These are phyloP conservation scores for Magnolia kwangsiensis DNA, from an alignment of 164 flowering plant genomes.

Conservation along the genomic window DNA sequence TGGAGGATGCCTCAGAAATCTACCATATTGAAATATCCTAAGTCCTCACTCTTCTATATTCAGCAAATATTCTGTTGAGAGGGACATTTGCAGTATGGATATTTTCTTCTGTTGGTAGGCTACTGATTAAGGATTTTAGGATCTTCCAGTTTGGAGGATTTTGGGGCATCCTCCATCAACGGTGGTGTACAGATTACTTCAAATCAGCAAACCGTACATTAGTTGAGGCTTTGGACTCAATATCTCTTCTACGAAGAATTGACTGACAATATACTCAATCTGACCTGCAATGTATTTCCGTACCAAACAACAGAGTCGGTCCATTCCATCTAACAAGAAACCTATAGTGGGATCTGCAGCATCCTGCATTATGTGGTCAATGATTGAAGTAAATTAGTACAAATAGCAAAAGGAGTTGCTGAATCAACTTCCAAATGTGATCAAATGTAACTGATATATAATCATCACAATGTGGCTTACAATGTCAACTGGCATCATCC, in stretches of 20 bases:
- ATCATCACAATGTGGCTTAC: conserved; percentile 38
- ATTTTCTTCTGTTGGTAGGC: background rate
- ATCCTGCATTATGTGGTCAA: conserved; percentile 54
- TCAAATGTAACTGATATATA: background rate
- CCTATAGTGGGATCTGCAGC: conserved; percentile 97
- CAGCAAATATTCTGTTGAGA: too few species aligned
- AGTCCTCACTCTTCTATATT: too few species aligned
- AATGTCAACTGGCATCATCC: conserved; percentile 68
- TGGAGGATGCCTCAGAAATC: too few species aligned
- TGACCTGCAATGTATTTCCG: conserved; percentile 96
- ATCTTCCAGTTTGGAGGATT: background rate
- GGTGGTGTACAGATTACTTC: background rate
- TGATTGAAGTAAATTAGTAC: background rate
- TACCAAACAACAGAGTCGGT: conserved; percentile 80
- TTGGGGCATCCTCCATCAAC: background rate
- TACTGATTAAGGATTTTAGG: background rate
- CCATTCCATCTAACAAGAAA: conserved; percentile 92
- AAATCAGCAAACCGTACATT: background rate
- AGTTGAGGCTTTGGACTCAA: background rate
- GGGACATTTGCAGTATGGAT: too few species aligned
- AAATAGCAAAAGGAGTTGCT: background rate
- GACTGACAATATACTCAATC: background rate
- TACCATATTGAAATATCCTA: too few species aligned
- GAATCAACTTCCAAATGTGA: background rate
- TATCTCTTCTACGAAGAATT: background rate